Evolutionary conservation across 1,284 basidiomycete species (phyloP), one percentile per base, ranked within the genome.

Genomic region (Boletellus deceptivus): DNA sequence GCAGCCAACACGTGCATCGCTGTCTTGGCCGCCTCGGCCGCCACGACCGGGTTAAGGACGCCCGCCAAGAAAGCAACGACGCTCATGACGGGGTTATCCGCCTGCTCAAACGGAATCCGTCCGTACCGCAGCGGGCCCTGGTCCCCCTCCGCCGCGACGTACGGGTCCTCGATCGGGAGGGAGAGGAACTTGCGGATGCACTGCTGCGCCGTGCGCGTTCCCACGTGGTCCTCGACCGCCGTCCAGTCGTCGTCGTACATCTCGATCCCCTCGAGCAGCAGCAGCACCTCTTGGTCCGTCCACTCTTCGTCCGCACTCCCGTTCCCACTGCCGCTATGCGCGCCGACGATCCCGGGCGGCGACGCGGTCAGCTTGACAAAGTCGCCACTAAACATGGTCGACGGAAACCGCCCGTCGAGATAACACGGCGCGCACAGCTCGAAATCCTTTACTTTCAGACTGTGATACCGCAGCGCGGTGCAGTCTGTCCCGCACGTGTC

Each of bases 201-300:
- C 71, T 97, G 92, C 65, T 98, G 94, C 35, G 93, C 88, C 16
- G 86, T 86, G 42, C 94, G 80, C 20, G 93, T 93, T 13, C 87
- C 91, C 42, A 99, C 93, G 66, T 99, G 95, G 59, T 93, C 88
- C 55, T 93, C 87, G 52, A 99, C 86, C 34, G 84, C 82, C 25
- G 84, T 85, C 96, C 95, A 99, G 67, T 98, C 96, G 65, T 98
- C 96, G 58, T 98, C 93, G 69, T 88, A 94, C 92, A 99, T 96
- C 72, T 99, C 96, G 46, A 99, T 83, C 16, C 89, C 97, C 71
- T 99, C 96, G 17, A 99, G 79, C 14, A 99, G 76, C 3, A 92
- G 73, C 13, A 99, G 72, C 17, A 89, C 80, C 71, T 99, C 97
- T 65, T 94, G 89, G 67, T 98, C 94, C 4, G 84, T 80, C 97